Conservation (phyloP, 352 stramenopile genomes). For the Paralagenidium karlingii region DNA sequence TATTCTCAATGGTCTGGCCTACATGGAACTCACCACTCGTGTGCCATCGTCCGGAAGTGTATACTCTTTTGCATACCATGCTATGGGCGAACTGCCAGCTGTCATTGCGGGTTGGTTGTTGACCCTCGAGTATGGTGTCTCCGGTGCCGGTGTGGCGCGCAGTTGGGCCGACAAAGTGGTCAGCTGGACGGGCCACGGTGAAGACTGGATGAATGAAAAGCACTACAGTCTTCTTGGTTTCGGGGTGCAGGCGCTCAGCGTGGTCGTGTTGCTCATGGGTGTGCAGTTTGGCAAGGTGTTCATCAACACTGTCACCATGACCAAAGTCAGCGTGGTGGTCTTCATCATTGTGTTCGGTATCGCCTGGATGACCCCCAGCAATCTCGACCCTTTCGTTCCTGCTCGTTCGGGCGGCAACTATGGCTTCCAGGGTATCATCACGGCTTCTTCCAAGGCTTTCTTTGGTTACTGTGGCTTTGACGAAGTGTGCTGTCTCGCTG, state of each 20-base stretch:
- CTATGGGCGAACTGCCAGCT: conserved; percentile 87
- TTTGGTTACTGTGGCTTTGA: conserved; percentile 95
- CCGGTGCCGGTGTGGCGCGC: conserved; percentile 81
- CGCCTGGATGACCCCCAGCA: conserved; percentile 54
- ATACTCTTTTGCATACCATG: conserved; percentile 90
- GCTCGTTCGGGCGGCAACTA: conserved; percentile 13
- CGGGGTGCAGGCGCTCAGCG: conserved; percentile 61
- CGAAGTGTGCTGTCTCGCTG: conserved; percentile 86
- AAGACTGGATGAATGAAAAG: conserved; percentile 35
- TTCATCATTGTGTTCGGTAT: conserved; percentile 90
- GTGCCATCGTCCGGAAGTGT: conserved; percentile 83
- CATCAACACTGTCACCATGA: conserved; percentile 75
- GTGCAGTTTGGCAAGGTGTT: conserved; percentile 84
- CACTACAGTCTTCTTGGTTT: conserved; percentile 47
- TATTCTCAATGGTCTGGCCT: conserved; percentile 73
- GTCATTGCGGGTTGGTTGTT: conserved; percentile 80
- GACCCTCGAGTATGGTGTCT: conserved; percentile 88
- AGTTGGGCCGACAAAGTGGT: conserved; percentile 88
- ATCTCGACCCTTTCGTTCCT: conserved; percentile 80
- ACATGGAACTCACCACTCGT: conserved; percentile 81
- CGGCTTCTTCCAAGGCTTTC: conserved; percentile 77
- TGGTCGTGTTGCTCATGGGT: conserved; percentile 61
- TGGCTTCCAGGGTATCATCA: conserved; percentile 52
- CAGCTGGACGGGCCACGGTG: conserved; percentile 21
- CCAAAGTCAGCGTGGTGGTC: conserved; percentile 76